These are phyloP conservation scores for Hemileccinum impolitum DNA, from an alignment of 768 basidiomycete genomes.

Conservation along the genomic window DNA sequence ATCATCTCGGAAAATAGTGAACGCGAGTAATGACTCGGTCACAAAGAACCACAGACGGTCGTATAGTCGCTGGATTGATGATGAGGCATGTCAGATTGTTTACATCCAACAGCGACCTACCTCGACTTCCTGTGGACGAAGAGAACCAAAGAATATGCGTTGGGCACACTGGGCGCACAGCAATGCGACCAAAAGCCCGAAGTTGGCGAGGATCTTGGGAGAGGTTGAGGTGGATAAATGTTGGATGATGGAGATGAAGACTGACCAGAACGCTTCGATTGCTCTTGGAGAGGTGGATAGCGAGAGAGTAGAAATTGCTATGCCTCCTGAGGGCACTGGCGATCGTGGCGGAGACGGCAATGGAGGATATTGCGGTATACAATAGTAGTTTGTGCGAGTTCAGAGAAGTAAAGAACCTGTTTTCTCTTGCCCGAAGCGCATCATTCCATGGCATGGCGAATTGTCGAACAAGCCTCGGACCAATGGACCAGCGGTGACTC, in stretches of 20 bases:
- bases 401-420: slow-evolving; percentile 46
- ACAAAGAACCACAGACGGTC: slow-evolving; percentile 97
- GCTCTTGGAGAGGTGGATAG: slow-evolving; percentile 90
- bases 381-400: slow-evolving; percentile 63
- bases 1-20: slow-evolving; percentile 96
- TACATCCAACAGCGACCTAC: slow-evolving; percentile 39
- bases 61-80: slow-evolving; percentile 76
- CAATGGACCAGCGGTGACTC: neutral
- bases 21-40: slow-evolving; percentile 92
- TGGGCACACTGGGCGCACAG: slow-evolving; percentile 76
- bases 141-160: slow-evolving; percentile 84
- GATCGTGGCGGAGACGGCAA: slow-evolving; percentile 70
- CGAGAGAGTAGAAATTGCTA: slow-evolving; percentile 91
- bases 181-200: slow-evolving; percentile 74
- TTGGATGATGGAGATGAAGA: neutral
- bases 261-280: slow-evolving; percentile 88
- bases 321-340: slow-evolving; percentile 77
- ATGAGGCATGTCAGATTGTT: neutral
- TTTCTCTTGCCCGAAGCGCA: slow-evolving; percentile 48
- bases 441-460: slow-evolving; percentile 48
- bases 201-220: slow-evolving; percentile 83
- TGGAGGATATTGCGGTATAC: slow-evolving; percentile 64
- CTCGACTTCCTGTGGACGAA: slow-evolving; percentile 89
- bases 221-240: slow-evolving; percentile 2
- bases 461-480: neutral